Conservation (phyloP, 495 filamentous ascomycete genomes). For the Penicillium chermesinum region DNA sequence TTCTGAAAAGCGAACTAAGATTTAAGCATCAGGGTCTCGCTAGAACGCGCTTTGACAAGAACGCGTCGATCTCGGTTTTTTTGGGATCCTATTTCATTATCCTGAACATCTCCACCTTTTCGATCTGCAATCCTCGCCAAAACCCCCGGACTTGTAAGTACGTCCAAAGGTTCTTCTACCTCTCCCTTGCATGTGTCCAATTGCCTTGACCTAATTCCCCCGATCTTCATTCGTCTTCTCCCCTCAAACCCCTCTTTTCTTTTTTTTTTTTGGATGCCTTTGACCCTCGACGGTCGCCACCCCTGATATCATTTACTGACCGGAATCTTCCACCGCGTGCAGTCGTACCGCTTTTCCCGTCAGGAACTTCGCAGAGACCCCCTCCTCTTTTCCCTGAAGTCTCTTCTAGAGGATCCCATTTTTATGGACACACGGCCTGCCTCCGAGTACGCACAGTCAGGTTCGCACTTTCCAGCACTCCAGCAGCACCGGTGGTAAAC, state of each 20-base stretch:
- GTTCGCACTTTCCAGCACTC: conserved; percentile 73
- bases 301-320: neutral
- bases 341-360: neutral
- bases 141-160: neutral
- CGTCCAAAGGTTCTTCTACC: conserved; percentile 5
- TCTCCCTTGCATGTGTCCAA: conserved; percentile 8
- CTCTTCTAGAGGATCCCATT: neutral
- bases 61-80: conserved; percentile 28
- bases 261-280: conserved; percentile 12
- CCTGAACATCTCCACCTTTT: conserved; percentile 12
- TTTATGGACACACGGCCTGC: conserved; percentile 82
- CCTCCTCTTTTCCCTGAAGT: too few species aligned
- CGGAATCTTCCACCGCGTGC: neutral
- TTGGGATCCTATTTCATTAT: conserved; percentile 13
- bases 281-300: neutral
- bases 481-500: conserved; percentile 1
- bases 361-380: too few species aligned
- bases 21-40: conserved; percentile 44
- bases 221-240: conserved; percentile 14
- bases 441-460: conserved; percentile 95
- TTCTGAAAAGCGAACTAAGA: conserved; percentile 45
- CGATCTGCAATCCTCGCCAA: conserved; percentile 1
- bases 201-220: conserved; percentile 23
- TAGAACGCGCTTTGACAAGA: conserved; percentile 22
- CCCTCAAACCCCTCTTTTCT: too few species aligned